These are phyloP conservation scores for Brassica napus DNA, from an alignment of 345 rosid species.

Conservation along the genomic window Da-Ae NC_063451.1:26118501-26119000, in stretches of 20 bases:
- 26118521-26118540: neutral
- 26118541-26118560: neutral
- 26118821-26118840: neutral
- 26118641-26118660: neutral
- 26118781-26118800: neutral
- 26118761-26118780: neutral
- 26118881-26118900: neutral
- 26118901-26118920: neutral
- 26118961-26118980: slow-evolving; percentile 4
- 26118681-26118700: neutral
- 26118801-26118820: no score
- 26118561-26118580: neutral
- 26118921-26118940: neutral
- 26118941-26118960: neutral
- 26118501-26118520: neutral
- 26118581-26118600: neutral
- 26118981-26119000: neutral
- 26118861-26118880: neutral
- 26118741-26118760: neutral
- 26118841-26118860: neutral
- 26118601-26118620: neutral
- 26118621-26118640: no score
- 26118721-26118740: neutral
- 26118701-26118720: neutral
- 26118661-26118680: neutral